Base-by-base conservation (phyloP, 2,329 filamentous ascomycete genomes). In the Apiospora marii region DNA sequence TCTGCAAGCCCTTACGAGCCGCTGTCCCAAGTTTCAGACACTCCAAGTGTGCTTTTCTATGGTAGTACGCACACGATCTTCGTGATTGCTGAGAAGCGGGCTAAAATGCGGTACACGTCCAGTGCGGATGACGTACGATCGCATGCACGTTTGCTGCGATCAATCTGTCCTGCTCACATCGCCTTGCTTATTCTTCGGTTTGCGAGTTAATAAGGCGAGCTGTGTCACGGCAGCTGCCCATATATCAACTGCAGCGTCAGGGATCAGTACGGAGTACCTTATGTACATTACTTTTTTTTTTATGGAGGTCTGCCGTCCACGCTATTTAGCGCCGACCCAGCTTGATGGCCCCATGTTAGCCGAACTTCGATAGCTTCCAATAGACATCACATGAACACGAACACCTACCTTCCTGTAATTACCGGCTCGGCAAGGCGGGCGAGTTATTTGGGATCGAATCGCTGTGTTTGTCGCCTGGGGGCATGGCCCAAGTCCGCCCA, bases 241-340 rank as follows among this genome's bases (percentile, higher is more conserved):
- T 64, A 61, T n/a, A 64, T 64, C 41, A 34, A 64, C 58, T 64
- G 58, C 58, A 41, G 58, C 58, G 7, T 22, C 58, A 64, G 58
- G 58, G 58, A 41, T 58, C 24, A 58, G 51, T 41, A 41, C n/a
- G n/a, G n/a, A n/a, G n/a, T n/a, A n/a, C n/a, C n/a, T n/a, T n/a
- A n/a, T n/a, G 27, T 30, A 30, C 37, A 6, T 41, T 41, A 41
- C 37, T 41, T 41, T 41, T 41, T 41, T 41, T 41, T 30, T 30
- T 49, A 51, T 51, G 49, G 49, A 51, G 49, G 34, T 41, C 58
- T 34, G 58, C 58, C 34, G 19, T n/a, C 58, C 58, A 64, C 34
- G 34, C 58, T 58, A 30, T 64, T 41, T 51, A 51, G 49, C 49
- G 49, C 49, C 49, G 49, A 27, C 49, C 49, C 49, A 64, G 58